A percentile compares a stretch with the other conserved stretches of the same genome.
Evolutionary conservation across 345 rosid species (phyloP).

Genomic region (Rhodamnia argentea): DNA sequence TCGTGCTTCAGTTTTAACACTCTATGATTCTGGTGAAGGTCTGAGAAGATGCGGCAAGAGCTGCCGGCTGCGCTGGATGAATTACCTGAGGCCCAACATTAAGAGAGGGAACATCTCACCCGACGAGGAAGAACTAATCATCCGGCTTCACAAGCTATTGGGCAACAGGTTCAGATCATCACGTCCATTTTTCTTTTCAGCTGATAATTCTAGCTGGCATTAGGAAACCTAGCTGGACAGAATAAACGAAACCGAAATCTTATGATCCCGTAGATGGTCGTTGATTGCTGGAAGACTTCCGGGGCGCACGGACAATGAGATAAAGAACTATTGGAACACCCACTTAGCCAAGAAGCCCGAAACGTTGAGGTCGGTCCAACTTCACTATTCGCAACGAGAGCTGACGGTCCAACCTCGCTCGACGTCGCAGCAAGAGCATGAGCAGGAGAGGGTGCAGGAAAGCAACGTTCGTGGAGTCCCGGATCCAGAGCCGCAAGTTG

Average conservation of each 20-base stretch:
- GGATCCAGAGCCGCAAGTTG: not conserved
- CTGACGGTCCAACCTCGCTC: not conserved
- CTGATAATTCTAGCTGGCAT: not conserved
- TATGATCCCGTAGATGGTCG: slow-evolving; percentile 21
- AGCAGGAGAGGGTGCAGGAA: not conserved
- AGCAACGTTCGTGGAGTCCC: not conserved
- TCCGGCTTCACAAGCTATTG: slow-evolving; percentile 26
- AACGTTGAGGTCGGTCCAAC: not conserved
- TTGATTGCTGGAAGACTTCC: slow-evolving; percentile 34
- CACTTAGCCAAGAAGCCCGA: slow-evolving; percentile 12
- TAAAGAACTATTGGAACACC: slow-evolving; percentile 35
- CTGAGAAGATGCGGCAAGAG: slow-evolving; percentile 11
- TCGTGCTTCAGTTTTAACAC: not conserved
- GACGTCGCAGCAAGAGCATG: not conserved
- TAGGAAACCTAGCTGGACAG: not conserved
- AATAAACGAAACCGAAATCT: not conserved
- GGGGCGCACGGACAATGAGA: slow-evolving; percentile 33
- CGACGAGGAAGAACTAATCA: slow-evolving; percentile 27
- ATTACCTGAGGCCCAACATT: slow-evolving; percentile 4
- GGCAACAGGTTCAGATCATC: slow-evolving; percentile 18
- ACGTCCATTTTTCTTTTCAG: not conserved
- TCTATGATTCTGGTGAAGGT: not conserved
- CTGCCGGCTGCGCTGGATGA: slow-evolving; percentile 9
- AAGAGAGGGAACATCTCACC: not conserved
- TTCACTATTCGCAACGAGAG: not conserved